Percentiles rank a stretch among this genome's conserved stretches.
These are phyloP conservation scores for Neonectria hederae DNA, from an alignment of 2,329 filamentous ascomycete genomes.

Conservation along the genomic window DNA sequence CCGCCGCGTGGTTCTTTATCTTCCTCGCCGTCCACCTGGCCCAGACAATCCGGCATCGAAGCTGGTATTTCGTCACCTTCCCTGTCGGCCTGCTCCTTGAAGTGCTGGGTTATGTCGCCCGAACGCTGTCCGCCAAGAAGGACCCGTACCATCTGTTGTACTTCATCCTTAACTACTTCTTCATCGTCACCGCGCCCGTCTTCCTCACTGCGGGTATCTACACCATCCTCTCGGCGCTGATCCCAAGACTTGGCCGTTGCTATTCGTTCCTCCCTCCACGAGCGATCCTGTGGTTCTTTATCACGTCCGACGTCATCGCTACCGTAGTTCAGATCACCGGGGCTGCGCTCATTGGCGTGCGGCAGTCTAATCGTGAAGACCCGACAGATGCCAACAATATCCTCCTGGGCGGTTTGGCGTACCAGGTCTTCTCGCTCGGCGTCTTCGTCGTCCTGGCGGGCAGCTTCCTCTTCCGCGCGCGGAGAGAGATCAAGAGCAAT, in stretches of 20 bases:
- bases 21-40: conserved; percentile 50
- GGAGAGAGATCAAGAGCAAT: conserved; percentile 37
- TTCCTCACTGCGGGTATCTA: conserved; percentile 66
- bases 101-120: conserved; percentile 60
- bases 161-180: conserved; percentile 69
- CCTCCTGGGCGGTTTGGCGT: conserved; percentile 62
- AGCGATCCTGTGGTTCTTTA: conserved; percentile 62
- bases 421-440: conserved; percentile 63
- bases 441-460: conserved; percentile 56
- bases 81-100: conserved; percentile 58
- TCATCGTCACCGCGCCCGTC: conserved; percentile 68
- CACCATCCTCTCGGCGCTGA: conserved; percentile 61
- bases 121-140: conserved; percentile 57
- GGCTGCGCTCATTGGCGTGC: conserved; percentile 62
- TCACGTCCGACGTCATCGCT: conserved; percentile 62
- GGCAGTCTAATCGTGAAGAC: conserved; percentile 58
- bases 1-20: conserved; percentile 54
- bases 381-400: conserved; percentile 64
- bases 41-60: conserved; percentile 49
- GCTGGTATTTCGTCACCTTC: conserved; percentile 59
- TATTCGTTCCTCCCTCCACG: conserved; percentile 57
- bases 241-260: conserved; percentile 53
- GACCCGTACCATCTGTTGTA: conserved; percentile 64
- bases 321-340: conserved; percentile 64
- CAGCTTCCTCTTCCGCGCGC: conserved; percentile 53